Evolutionary conservation across 371 early-diverging fungal species (phyloP).

Genomic region (Apophysomyces elegans): DNA sequence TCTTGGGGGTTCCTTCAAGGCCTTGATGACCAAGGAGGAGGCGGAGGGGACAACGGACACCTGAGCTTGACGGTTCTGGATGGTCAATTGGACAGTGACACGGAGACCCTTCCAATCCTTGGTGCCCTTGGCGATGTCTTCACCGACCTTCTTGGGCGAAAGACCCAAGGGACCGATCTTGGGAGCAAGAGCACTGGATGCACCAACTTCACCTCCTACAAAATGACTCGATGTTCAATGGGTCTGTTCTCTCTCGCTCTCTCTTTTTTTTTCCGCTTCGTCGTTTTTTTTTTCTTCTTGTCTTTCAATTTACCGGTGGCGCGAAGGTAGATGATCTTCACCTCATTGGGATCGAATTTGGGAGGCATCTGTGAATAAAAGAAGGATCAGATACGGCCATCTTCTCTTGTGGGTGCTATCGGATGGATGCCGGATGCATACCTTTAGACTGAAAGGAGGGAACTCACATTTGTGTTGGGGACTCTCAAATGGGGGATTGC

Average conservation of each 20-base stretch:
- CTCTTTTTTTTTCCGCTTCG: too few species aligned
- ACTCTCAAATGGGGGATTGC: constrained; percentile 2
- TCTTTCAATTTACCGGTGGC: constrained; percentile 80
- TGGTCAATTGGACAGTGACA: constrained; percentile 94
- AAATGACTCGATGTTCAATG: not conserved
- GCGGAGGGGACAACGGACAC: constrained; percentile 96
- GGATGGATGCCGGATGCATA: constrained; percentile 7
- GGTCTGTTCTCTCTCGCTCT: not conserved
- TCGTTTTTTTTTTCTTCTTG: not conserved
- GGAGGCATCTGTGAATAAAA: constrained; percentile 63
- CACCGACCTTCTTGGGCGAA: constrained; percentile 99
- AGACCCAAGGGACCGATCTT: constrained; percentile 99
- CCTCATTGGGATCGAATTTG: constrained; percentile 88
- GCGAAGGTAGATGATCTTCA: constrained; percentile 94
- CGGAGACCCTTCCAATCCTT: constrained; percentile 96
- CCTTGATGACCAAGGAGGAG: constrained; percentile 94
- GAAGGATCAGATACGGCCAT: not conserved
- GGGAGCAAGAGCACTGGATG: constrained; percentile 98
- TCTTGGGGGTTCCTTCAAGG: constrained; percentile 96
- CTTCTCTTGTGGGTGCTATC: not conserved
- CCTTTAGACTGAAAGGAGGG: constrained; percentile 11
- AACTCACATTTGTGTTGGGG: not conserved
- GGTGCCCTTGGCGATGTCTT: constrained; percentile 82
- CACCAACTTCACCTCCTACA: constrained; percentile 94
- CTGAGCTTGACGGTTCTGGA: constrained; percentile 98